Percentiles rank a stretch among this genome's conserved stretches.
Conservation (phyloP, 441 rosid species). For the Melastoma candidum region DNA sequence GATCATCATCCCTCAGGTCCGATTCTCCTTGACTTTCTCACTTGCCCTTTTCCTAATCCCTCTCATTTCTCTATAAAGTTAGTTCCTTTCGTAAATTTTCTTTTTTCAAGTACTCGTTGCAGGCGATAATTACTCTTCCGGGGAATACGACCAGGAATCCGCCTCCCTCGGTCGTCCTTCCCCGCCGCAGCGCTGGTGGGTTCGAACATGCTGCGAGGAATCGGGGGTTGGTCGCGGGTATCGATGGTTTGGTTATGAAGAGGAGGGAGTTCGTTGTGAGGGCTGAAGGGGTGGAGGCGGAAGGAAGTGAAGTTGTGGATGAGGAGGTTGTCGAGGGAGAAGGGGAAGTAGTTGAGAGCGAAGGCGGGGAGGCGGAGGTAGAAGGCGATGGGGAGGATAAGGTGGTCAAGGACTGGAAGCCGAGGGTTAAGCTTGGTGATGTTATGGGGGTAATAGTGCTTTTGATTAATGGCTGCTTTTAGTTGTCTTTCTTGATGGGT, state of each 20-base stretch:
- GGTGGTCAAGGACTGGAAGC: slow-evolving; percentile 22
- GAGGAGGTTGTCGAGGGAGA: slow-evolving; percentile 22
- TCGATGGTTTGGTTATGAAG: not conserved
- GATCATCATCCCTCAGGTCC: no score
- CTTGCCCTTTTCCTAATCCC: no score
- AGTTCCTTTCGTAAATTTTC: no score
- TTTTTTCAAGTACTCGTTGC: no score
- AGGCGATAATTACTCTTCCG: no score
- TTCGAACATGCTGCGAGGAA: no score
- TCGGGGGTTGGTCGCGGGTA: no score
- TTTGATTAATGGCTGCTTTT: not conserved
- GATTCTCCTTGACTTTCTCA: no score
- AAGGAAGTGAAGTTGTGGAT: slow-evolving; percentile 28
- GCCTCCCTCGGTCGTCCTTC: no score
- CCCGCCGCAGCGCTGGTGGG: no score
- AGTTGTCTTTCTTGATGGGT: not conserved
- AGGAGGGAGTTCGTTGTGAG: slow-evolving; percentile 37
- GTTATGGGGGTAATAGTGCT: slow-evolving; percentile 20
- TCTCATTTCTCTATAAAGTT: no score
- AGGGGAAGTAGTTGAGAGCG: slow-evolving; percentile 19
- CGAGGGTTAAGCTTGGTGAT: slow-evolving; percentile 65
- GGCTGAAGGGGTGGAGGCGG: slow-evolving; percentile 38
- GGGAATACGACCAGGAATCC: no score
- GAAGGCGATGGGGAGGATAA: slow-evolving; percentile 8
- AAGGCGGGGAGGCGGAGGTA: slow-evolving; percentile 14